A percentile compares a stretch with the other conserved stretches of the same genome.
phyloP scores from a whole-genome alignment of 208 protist genomes.

The Leishmania gerbilli region DNA sequence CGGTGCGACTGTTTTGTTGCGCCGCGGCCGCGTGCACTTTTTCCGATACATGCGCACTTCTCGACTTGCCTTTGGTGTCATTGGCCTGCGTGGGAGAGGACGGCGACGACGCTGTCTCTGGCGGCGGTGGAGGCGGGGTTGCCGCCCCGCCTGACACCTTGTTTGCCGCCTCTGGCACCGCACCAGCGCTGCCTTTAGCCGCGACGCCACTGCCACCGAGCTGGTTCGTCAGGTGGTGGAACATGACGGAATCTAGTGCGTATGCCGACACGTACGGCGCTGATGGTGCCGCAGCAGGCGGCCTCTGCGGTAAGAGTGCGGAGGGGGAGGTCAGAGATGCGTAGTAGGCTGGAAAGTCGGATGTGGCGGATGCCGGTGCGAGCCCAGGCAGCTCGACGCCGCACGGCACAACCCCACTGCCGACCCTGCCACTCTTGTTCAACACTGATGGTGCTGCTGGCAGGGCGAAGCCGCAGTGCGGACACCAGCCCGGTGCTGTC shows the following conservation, averaged over 20 bases:
- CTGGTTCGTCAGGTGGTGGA: background rate
- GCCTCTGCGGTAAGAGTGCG: background rate
- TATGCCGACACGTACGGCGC: slow-evolving; percentile 3
- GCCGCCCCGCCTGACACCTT: background rate
- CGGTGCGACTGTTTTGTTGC: background rate
- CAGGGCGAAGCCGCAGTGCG: background rate
- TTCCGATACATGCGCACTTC: background rate
- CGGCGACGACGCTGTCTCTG: background rate
- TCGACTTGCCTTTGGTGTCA: background rate
- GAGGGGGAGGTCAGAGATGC: background rate
- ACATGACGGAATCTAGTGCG: background rate
- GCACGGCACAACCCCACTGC: background rate
- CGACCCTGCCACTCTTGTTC: background rate
- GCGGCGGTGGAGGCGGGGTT: background rate
- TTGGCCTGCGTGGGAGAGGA: background rate
- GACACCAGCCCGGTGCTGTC: background rate
- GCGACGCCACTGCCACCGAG: background rate
- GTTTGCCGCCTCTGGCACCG: background rate
- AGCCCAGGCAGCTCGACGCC: slow-evolving; percentile 2
- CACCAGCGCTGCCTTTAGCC: background rate
- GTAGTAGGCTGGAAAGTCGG: background rate
- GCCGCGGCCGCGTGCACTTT: background rate
- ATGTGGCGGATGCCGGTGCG: background rate
- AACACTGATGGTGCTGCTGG: background rate
- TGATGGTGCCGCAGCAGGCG: background rate